Evolutionary conservation across 257 asterid species (phyloP).

Genomic region (Capsicum pubescens): DNA sequence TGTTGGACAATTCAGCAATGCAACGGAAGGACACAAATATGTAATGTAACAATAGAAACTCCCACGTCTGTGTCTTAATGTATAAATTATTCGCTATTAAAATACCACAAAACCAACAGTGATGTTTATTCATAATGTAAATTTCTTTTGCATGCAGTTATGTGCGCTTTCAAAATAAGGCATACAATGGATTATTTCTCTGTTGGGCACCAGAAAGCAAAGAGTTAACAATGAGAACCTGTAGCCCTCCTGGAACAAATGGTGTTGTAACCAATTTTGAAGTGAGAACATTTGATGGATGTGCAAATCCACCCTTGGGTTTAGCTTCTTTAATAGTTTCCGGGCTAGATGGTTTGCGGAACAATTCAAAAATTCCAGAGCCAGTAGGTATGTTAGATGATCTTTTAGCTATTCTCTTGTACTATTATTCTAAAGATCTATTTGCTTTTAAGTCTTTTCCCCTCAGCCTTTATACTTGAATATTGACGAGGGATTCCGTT

Average conservation of each 20-base stretch:
- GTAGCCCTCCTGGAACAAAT: constrained; percentile 84
- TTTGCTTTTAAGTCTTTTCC: too few species aligned
- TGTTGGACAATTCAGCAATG: too few species aligned
- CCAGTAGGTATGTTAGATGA: constrained; percentile 66
- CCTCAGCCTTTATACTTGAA: not conserved
- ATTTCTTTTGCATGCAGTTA: constrained; percentile 53
- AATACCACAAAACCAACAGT: too few species aligned
- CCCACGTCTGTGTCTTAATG: too few species aligned
- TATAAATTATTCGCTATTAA: too few species aligned
- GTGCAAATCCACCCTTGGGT: constrained; percentile 90
- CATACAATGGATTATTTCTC: constrained; percentile 91
- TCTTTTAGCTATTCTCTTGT: not conserved
- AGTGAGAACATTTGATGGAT: constrained; percentile 81
- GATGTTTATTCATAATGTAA: too few species aligned
- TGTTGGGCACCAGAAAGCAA: constrained; percentile 92
- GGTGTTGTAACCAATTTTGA: constrained; percentile 89
- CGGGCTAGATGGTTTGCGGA: constrained; percentile 78
- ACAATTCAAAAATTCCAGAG: constrained; percentile 56
- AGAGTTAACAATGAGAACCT: constrained; percentile 83
- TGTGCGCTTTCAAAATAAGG: constrained; percentile 85
- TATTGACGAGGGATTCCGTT: not conserved
- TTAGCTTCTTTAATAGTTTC: constrained; percentile 79
- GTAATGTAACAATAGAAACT: too few species aligned
- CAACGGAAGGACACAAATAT: too few species aligned
- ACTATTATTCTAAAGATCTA: not conserved